A percentile compares a stretch with the other conserved stretches of the same genome.
Evolutionary conservation across 441 rosid genomes (phyloP).

Genomic region (Euphorbia celastroides): DNA sequence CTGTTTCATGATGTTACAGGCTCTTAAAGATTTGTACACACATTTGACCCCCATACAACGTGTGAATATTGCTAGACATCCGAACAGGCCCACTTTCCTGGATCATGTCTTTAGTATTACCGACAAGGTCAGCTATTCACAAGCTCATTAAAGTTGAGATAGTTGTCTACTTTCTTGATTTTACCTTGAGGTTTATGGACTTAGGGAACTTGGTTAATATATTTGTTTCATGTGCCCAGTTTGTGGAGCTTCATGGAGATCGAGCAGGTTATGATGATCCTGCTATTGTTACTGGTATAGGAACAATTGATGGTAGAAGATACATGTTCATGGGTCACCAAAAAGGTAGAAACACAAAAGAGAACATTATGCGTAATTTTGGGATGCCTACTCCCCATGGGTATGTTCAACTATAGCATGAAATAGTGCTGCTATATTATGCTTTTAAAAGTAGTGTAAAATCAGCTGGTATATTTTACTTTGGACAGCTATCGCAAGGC

Average conservation of each 20-base stretch:
- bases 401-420: conserved; percentile 35
- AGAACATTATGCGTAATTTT: conserved; percentile 83
- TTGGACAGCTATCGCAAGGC: conserved; percentile 82
- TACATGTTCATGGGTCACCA: conserved; percentile 98
- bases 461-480: conserved; percentile 12
- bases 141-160: conserved; percentile 11
- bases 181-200: conserved; percentile 6
- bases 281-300: conserved; percentile 88
- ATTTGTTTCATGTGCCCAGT: conserved; percentile 38
- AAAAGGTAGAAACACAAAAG: conserved; percentile 96
- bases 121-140: conserved; percentile 62
- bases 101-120: conserved; percentile 87
- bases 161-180: conserved; percentile 2
- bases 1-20: conserved; percentile 37
- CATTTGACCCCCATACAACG: conserved; percentile 88
- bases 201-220: conserved; percentile 4
- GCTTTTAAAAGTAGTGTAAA: neutral
- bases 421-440: conserved; percentile 10
- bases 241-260: conserved; percentile 98
- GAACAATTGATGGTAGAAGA: conserved; percentile 74
- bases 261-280: conserved; percentile 97
- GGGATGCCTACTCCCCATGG: conserved; percentile 99
- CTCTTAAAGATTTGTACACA: conserved; percentile 68
- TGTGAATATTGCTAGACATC: conserved; percentile 91
- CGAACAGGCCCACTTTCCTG: conserved; percentile 94